Conservation (phyloP, 1,284 basidiomycete species). For the Cerrena zonata region DNA sequence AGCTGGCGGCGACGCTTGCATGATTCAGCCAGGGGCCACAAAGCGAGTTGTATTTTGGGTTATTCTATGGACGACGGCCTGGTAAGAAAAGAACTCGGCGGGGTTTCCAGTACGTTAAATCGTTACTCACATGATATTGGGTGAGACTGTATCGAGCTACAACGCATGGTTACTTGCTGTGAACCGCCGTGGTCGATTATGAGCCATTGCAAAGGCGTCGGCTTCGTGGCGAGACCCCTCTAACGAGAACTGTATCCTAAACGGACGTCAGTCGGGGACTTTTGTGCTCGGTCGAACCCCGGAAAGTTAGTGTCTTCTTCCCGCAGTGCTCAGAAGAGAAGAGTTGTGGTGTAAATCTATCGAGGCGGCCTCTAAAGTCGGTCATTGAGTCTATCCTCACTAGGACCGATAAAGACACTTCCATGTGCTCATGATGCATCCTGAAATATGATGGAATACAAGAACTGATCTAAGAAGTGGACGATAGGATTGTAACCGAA, state of each 20-base stretch:
- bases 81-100: background rate
- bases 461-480: background rate
- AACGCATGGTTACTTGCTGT: background rate
- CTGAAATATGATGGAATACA: background rate
- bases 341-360: no score
- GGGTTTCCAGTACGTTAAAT: background rate
- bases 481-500: background rate
- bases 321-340: background rate
- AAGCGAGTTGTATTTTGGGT: background rate
- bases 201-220: background rate
- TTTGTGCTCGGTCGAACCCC: background rate
- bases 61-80: background rate
- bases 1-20: background rate
- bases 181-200: background rate
- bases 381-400: background rate
- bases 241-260: background rate
- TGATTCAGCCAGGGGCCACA: background rate
- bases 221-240: background rate
- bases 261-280: conserved; percentile 3
- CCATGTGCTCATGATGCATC: background rate
- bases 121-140: background rate
- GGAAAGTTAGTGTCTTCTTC: background rate
- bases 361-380: no score
- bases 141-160: background rate
- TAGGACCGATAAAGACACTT: background rate